Evolutionary conservation across 2,329 filamentous ascomycete genomes (phyloP).

Genomic region (Penicillium sumatraense): DNA sequence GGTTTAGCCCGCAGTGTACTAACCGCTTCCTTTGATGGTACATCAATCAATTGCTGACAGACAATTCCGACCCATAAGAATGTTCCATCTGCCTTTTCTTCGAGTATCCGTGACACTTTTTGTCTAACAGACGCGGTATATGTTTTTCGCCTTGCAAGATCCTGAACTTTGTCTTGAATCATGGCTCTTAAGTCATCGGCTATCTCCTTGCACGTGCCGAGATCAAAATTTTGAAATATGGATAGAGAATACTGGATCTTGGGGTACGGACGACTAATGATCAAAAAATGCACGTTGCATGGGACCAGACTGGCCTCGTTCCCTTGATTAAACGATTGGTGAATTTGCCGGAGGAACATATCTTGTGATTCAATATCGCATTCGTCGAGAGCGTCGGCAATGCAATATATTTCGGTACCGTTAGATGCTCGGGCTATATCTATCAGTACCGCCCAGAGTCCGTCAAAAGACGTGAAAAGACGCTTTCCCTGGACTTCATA

Average conservation of each 20-base stretch:
- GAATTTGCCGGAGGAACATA: constrained; percentile 17
- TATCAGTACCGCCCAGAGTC: constrained; percentile 14
- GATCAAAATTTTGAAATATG: constrained; percentile 2
- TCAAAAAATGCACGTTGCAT: constrained; percentile 9
- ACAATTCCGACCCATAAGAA: constrained; percentile 24
- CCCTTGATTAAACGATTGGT: constrained; percentile 6
- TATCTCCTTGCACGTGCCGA: constrained; percentile 3
- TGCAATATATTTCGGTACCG: constrained; percentile 16
- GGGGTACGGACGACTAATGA: constrained; percentile 15
- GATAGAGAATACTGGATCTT: constrained; percentile 10
- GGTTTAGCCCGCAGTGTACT: constrained; percentile 10
- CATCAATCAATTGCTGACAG: constrained; percentile 11
- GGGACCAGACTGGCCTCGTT: background rate
- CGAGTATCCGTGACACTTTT: constrained; percentile 9
- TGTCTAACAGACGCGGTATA: constrained; percentile 1
- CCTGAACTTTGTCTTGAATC: constrained; percentile 12
- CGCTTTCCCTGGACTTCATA: constrained; percentile 3
- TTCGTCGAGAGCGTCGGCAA: constrained; percentile 29
- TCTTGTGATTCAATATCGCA: constrained; percentile 20
- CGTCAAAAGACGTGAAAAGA: constrained; percentile 15
- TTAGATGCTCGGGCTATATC: constrained; percentile 6
- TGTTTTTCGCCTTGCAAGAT: constrained; percentile 12
- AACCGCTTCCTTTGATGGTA: constrained; percentile 11
- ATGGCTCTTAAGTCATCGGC: constrained; percentile 3
- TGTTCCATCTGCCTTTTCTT: constrained; percentile 22